phyloP scores from a whole-genome alignment of 805 yeast species.

The Candida vartiovaarae region DNA sequence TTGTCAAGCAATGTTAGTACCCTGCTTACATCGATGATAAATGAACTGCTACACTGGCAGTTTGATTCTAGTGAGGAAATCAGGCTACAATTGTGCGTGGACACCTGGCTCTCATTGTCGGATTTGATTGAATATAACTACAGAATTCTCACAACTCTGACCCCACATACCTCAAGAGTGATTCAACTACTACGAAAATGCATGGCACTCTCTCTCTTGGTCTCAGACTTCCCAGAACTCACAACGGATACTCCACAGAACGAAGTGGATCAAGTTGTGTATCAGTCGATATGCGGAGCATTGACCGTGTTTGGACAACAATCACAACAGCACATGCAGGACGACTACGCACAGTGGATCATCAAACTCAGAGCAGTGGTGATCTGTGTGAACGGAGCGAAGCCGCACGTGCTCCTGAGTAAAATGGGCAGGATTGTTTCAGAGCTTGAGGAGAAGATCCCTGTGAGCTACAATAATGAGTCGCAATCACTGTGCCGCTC shows the following conservation, averaged over 20 bases:
- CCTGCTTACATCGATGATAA: neutral
- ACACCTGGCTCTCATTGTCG: constrained; percentile 3
- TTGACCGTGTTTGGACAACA: constrained; percentile 1
- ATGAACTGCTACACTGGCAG: neutral
- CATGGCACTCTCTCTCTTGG: constrained; percentile 2
- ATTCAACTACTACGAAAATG: constrained; percentile 1
- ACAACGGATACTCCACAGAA: neutral
- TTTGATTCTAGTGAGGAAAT: neutral
- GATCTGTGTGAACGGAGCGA: constrained; percentile 2
- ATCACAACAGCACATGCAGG: neutral
- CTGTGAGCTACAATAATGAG: constrained; percentile 4
- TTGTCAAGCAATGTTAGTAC: neutral
- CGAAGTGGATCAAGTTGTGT: constrained; percentile 4
- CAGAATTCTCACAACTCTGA: constrained; percentile 5
- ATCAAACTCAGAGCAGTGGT: constrained; percentile 5
- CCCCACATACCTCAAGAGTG: neutral
- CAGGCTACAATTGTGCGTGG: neutral
- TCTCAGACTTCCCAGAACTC: neutral
- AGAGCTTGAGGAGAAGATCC: constrained; percentile 2
- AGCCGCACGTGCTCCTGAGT: neutral
- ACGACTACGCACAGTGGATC: constrained; percentile 4
- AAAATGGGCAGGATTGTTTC: neutral
- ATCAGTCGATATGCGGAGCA: neutral
- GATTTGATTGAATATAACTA: neutral
- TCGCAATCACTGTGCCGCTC: constrained; percentile 8